Conservation (phyloP, 257 asterid genomes). For the Capsicum pubescens region DNA sequence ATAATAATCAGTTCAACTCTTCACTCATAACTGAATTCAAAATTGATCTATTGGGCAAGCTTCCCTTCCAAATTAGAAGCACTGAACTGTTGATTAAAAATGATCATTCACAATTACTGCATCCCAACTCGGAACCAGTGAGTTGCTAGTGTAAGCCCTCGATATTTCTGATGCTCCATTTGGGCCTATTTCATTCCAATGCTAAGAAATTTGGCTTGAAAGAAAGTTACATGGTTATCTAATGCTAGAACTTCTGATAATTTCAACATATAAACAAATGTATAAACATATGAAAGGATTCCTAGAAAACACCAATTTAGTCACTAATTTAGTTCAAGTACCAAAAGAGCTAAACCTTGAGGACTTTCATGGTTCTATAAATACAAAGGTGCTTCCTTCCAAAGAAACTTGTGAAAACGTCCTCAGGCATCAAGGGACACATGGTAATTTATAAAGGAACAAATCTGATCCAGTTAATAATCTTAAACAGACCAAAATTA, state of each 20-base stretch:
- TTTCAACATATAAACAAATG: background rate
- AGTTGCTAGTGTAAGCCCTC: background rate
- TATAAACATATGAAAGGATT: background rate
- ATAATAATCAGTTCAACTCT: background rate
- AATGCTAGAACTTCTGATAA: background rate
- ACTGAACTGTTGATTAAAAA: slow-evolving; percentile 25
- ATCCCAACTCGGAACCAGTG: background rate
- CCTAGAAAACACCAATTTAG: background rate
- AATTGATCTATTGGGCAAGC: background rate
- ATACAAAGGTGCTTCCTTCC: slow-evolving; percentile 12
- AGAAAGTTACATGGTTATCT: background rate
- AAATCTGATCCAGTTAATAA: background rate
- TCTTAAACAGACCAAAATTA: background rate
- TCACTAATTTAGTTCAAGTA: background rate
- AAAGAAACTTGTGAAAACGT: background rate
- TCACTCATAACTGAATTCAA: slow-evolving; percentile 9
- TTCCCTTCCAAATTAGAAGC: slow-evolving; percentile 23
- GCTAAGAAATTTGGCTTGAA: background rate
- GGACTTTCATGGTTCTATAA: slow-evolving; percentile 14
- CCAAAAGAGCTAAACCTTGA: slow-evolving; percentile 6
- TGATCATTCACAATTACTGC: slow-evolving; percentile 17
- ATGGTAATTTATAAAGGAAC: background rate
- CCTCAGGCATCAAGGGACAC: background rate
- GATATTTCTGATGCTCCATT: background rate
- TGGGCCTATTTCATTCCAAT: background rate